Conservation (phyloP, 805 yeast species). For the Metschnikowia anglica region DNA sequence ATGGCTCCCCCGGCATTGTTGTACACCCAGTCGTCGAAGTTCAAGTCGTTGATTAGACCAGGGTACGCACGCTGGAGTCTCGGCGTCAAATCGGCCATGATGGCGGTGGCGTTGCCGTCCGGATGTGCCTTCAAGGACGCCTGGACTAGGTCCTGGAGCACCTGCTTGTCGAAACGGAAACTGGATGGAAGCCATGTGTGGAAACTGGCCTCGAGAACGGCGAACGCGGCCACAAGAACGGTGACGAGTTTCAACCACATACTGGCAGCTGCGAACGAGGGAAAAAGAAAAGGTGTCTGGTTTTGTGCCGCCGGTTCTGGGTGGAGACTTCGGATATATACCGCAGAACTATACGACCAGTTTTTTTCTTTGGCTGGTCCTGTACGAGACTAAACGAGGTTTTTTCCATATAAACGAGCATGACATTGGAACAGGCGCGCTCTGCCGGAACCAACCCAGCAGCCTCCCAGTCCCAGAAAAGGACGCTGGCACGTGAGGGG, state of each 20-base stretch:
- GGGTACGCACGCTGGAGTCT: constrained; percentile 57
- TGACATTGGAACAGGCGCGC: no score
- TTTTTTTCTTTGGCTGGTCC: no score
- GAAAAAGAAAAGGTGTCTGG: background rate
- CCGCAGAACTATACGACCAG: no score
- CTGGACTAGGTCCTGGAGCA: constrained; percentile 57
- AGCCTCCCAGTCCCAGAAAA: no score
- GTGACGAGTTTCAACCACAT: constrained; percentile 20
- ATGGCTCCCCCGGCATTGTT: constrained; percentile 99
- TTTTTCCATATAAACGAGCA: no score
- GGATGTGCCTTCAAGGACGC: constrained; percentile 53
- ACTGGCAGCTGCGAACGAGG: background rate
- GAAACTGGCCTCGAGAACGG: constrained; percentile 42
- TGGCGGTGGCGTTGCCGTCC: constrained; percentile 57
- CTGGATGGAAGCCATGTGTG: constrained; percentile 66
- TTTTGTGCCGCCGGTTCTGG: no score
- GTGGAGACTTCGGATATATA: no score
- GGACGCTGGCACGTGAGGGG: no score
- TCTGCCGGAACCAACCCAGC: no score
- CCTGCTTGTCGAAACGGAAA: constrained; percentile 68
- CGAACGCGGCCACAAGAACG: constrained; percentile 28
- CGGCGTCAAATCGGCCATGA: constrained; percentile 62
- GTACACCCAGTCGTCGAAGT: constrained; percentile 86
- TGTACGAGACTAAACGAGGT: no score
- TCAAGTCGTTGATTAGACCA: constrained; percentile 65